These are phyloP conservation scores for Spathaspora passalidarum DNA, from an alignment of 805 yeast genomes.

Conservation along the genomic window DNA sequence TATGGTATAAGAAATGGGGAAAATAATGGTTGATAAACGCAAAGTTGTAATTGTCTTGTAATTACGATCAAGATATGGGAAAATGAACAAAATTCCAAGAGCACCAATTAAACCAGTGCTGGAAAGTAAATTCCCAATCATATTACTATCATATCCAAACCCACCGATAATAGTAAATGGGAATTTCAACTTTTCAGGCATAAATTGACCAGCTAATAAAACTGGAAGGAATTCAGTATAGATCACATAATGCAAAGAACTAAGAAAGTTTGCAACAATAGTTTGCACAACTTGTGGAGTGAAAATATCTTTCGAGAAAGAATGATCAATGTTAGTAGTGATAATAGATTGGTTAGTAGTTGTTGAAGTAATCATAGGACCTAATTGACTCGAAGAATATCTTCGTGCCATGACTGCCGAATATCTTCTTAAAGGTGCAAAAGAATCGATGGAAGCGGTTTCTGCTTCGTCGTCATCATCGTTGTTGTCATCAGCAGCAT, in stretches of 20 bases:
- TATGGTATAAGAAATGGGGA: constrained; percentile 39
- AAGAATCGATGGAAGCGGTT: not conserved
- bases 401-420: constrained; percentile 1
- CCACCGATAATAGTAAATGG: constrained; percentile 52
- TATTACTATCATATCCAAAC: constrained; percentile 42
- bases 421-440: not conserved
- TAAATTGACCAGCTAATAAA: constrained; percentile 37
- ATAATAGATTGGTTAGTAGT: constrained; percentile 5
- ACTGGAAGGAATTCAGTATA: constrained; percentile 55
- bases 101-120: constrained; percentile 50
- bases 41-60: constrained; percentile 41
- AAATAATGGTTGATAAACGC: constrained; percentile 32
- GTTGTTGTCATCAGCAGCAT: not conserved
- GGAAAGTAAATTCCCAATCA: constrained; percentile 48
- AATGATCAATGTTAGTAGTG: constrained; percentile 9
- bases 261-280: constrained; percentile 34
- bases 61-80: constrained; percentile 47
- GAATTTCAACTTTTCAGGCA: constrained; percentile 27
- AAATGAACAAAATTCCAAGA: constrained; percentile 42
- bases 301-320: constrained; percentile 16
- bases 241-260: constrained; percentile 46
- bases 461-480: not conserved
- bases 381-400: constrained; percentile 5
- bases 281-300: constrained; percentile 25
- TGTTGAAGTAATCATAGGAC: constrained; percentile 9